Conservation (phyloP, 2,329 filamentous ascomycete genomes). For the Lachnum nothofagi region DNA sequence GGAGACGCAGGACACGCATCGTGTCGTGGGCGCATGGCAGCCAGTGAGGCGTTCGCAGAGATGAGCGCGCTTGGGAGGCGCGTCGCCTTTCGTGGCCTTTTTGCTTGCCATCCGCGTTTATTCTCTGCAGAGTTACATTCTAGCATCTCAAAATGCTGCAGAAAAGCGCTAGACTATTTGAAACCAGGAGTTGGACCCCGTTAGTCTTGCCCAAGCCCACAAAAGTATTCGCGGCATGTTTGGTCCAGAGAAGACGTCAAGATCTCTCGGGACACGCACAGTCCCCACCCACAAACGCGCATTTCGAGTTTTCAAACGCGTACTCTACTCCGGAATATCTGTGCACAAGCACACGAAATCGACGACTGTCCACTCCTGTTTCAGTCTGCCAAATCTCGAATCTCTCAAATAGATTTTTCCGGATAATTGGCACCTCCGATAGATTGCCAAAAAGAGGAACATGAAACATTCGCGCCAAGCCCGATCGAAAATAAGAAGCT, state of each 20-base stretch:
- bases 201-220: no score
- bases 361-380: background rate
- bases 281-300: background rate
- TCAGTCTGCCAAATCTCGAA: background rate
- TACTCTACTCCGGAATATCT: no score
- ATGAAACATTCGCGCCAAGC: no score
- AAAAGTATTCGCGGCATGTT: background rate
- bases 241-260: background rate
- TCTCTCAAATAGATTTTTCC: background rate
- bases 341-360: background rate
- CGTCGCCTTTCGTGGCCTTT: background rate
- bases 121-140: background rate
- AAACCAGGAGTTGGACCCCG: no score
- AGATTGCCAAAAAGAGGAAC: no score
- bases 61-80: constrained; percentile 2
- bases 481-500: no score
- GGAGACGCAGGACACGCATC: background rate
- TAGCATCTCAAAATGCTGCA: background rate
- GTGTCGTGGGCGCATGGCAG: constrained; percentile 2
- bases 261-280: background rate
- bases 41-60: background rate
- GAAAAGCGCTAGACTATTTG: no score
- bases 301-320: background rate
- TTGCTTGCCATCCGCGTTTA: background rate
- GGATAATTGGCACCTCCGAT: no score